A percentile compares a stretch with the other conserved stretches of the same genome.
Evolutionary conservation across 1,284 basidiomycete species (phyloP).

Genomic region (Erythrobasidium hasegawianum): DNA sequence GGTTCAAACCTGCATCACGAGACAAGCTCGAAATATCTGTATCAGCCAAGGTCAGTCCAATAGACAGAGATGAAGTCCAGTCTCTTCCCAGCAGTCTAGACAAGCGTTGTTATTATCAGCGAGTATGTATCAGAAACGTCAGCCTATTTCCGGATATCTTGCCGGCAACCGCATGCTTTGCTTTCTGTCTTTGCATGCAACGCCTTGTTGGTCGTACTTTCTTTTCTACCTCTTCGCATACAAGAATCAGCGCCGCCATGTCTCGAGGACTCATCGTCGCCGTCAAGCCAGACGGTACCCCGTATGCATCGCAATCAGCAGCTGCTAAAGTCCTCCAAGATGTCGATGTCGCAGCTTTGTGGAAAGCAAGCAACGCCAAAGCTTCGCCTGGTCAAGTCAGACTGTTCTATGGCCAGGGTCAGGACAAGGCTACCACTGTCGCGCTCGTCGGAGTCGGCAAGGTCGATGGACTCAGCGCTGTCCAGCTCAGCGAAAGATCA

Average conservation of each 20-base stretch:
- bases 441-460: slow-evolving; percentile 19
- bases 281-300: slow-evolving; percentile 46
- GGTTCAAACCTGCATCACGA: too few species aligned
- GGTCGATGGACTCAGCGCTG: slow-evolving; percentile 32
- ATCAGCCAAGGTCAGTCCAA: too few species aligned
- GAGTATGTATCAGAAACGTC: too few species aligned
- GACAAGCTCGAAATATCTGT: too few species aligned
- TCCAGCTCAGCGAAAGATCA: slow-evolving; percentile 34
- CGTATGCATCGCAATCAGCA: slow-evolving; percentile 53
- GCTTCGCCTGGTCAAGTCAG: slow-evolving; percentile 64
- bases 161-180: too few species aligned
- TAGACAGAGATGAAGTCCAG: too few species aligned
- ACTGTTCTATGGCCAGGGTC: slow-evolving; percentile 56
- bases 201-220: too few species aligned
- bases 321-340: slow-evolving; percentile 43
- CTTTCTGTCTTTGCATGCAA: too few species aligned
- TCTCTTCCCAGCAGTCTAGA: too few species aligned
- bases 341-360: slow-evolving; percentile 52
- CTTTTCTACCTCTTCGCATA: neutral
- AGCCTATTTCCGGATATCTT: too few species aligned
- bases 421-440: slow-evolving; percentile 11
- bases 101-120: too few species aligned
- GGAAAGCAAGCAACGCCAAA: slow-evolving; percentile 53
- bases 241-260: too few species aligned
- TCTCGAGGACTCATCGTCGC: slow-evolving; percentile 27